These are phyloP conservation scores for Xylariaceae sp. DNA, from an alignment of 2,329 filamentous ascomycete genomes.

Conservation along the genomic window DNA sequence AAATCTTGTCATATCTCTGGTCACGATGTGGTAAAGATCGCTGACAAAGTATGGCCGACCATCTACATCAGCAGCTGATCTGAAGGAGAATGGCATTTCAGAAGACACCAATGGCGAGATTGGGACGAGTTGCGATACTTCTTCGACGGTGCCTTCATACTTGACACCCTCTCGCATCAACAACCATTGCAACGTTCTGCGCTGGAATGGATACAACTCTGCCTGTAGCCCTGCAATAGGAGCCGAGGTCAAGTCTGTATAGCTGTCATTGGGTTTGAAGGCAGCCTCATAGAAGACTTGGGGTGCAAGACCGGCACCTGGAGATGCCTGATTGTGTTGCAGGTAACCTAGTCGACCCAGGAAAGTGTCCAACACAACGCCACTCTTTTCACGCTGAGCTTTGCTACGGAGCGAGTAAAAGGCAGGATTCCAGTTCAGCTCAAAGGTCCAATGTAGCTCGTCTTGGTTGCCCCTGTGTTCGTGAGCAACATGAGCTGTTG, in stretches of 20 bases:
- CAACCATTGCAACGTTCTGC: constrained; percentile 63
- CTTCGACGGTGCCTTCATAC: constrained; percentile 28
- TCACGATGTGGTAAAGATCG: constrained; percentile 53
- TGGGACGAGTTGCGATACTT: constrained; percentile 19
- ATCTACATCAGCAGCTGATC: constrained; percentile 33
- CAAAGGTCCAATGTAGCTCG: constrained; percentile 25
- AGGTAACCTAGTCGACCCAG: too few species aligned
- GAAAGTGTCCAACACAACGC: constrained; percentile 29
- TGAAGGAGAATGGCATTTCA: constrained; percentile 36
- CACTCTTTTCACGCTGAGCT: constrained; percentile 25
- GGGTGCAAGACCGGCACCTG: constrained; percentile 27
- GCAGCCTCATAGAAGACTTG: constrained; percentile 64
- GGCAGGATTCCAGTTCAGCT: constrained; percentile 37
- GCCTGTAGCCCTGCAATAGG: constrained; percentile 38
- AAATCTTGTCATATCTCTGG: constrained; percentile 40
- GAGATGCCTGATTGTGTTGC: not conserved
- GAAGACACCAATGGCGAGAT: constrained; percentile 10
- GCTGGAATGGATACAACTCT: constrained; percentile 64
- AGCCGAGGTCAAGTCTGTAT: constrained; percentile 30
- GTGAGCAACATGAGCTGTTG: constrained; percentile 19
- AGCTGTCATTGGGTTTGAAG: constrained; percentile 46
- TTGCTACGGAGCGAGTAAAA: constrained; percentile 24
- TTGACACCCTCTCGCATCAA: constrained; percentile 56
- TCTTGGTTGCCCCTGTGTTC: constrained; percentile 19
- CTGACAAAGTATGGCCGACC: constrained; percentile 37